A percentile compares a stretch with the other conserved stretches of the same genome.
phyloP scores from a whole-genome alignment of 1,284 basidiomycete genomes.

The Ceratobasidium sp. region DNA sequence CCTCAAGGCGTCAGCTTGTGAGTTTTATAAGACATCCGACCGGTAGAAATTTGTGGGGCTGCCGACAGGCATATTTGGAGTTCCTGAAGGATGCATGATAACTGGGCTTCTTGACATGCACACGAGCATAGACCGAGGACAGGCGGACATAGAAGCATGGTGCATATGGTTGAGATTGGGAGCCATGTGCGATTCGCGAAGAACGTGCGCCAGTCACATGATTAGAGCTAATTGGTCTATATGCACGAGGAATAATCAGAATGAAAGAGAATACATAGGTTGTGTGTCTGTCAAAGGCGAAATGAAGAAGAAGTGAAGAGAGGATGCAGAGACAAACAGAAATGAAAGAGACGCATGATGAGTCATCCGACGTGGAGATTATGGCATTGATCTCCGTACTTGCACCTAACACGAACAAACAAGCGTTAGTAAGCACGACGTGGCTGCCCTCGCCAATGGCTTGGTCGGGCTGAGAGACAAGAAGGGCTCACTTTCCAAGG shows the following conservation, averaged over 20 bases:
- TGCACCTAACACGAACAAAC: constrained; percentile 71
- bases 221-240: constrained; percentile 38
- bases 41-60: constrained; percentile 20
- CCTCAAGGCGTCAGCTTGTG: neutral
- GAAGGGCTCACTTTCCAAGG: constrained; percentile 83
- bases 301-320: neutral
- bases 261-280: constrained; percentile 44
- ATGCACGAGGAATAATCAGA: constrained; percentile 5
- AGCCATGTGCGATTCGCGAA: constrained; percentile 2
- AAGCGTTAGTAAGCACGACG: constrained; percentile 58
- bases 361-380: constrained; percentile 40
- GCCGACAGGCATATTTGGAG: constrained; percentile 19
- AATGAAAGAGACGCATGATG: neutral
- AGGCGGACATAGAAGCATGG: constrained; percentile 38
- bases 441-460: constrained; percentile 62
- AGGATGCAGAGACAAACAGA: neutral
- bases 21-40: constrained; percentile 13
- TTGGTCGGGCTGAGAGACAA: constrained; percentile 46
- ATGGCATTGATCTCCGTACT: constrained; percentile 81
- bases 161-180: constrained; percentile 29
- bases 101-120: constrained; percentile 11
- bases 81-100: constrained; percentile 39
- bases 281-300: constrained; percentile 8
- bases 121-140: constrained; percentile 14
- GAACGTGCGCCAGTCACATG: constrained; percentile 37